Conservation (phyloP, 108 stramenopile genomes). For the Cyclotella baltica region DNA sequence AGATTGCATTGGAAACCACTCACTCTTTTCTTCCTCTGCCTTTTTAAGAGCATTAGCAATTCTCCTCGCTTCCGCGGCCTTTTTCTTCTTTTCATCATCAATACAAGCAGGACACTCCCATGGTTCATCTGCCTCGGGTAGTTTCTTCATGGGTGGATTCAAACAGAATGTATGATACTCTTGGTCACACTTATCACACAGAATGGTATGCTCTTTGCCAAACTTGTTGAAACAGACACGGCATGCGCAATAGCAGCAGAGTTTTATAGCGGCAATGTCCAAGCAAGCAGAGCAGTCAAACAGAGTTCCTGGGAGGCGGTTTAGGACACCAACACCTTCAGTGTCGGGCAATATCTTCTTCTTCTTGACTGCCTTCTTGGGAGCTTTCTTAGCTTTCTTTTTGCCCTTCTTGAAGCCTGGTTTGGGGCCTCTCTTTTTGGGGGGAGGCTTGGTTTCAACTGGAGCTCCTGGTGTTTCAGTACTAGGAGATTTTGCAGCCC, state of each 20-base stretch:
- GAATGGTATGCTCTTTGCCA: constrained; percentile 56
- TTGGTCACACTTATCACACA: constrained; percentile 55
- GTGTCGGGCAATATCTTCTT: constrained; percentile 26
- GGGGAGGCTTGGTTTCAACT: not conserved
- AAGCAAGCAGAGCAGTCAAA: constrained; percentile 62
- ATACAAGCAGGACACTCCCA: constrained; percentile 55
- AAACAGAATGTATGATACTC: constrained; percentile 60
- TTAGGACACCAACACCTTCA: constrained; percentile 41
- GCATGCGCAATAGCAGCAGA: constrained; percentile 89
- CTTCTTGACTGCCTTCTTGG: constrained; percentile 22
- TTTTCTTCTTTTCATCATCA: constrained; percentile 51
- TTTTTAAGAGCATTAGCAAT: constrained; percentile 19
- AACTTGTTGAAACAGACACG: constrained; percentile 88
- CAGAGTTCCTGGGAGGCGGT: constrained; percentile 50
- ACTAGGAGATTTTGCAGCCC: not conserved
- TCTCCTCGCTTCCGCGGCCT: constrained; percentile 29
- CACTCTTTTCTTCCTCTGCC: constrained; percentile 21
- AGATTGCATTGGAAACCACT: too few relatives aligned
- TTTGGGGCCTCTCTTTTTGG: constrained; percentile 10
- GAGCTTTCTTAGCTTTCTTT: constrained; percentile 7
- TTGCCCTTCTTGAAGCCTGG: constrained; percentile 25
- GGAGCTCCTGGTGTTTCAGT: not conserved
- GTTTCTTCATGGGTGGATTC: constrained; percentile 29
- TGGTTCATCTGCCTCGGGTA: constrained; percentile 45
- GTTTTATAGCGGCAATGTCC: constrained; percentile 66